Base-by-base conservation (phyloP, 495 filamentous ascomycete species). In the Peziza echinospora region DNA sequence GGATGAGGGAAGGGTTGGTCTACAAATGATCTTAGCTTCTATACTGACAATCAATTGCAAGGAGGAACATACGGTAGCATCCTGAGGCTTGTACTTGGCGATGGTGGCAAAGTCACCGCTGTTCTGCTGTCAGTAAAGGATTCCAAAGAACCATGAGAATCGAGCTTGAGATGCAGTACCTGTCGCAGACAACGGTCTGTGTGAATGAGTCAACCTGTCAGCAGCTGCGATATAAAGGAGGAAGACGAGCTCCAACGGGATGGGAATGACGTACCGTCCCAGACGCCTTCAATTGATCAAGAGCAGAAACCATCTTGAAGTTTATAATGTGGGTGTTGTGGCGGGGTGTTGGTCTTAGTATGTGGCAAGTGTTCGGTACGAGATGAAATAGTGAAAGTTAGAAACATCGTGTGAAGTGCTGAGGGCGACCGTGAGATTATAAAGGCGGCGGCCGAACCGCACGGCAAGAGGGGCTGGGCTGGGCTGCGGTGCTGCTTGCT, bases 21-120 rank as follows among this genome's bases (percentile, higher is more conserved):
- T 37, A 37, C 19, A 2, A 13, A 6, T 37, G 13, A 37, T 11
- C 3, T 11, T 37, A 37, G 2, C 0, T 3, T 11, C 3, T 13
- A 37, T 37, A 2, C 30, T 3, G 30, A 13, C 6, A 13, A 7
- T 13, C 19, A 37, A 17, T 3, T 3, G 13, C 3, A 6, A 21
- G 2, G 4, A 19, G 13, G 37, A 22, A 48, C 49, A 44, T 49
- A 59, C 30, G n/a, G 86, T 94, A 58, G 86, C 89, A 80, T 99
- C 89, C 75, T 94, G 86, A 47, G 89, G 89, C 76, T 93, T 89
- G 76, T 99, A 99, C 71, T 99, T 96, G 73, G 71, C 84, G 64
- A 99, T 99, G 60, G 86, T 77, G 53, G 77, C 77, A 67, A 83
- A 84, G 66, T 84, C 80, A 73, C 78, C 77, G 77, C 21, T 45